These are phyloP conservation scores for Clonostachys chloroleuca DNA, from an alignment of 2,329 filamentous ascomycete species.

Conservation along the genomic window DNA sequence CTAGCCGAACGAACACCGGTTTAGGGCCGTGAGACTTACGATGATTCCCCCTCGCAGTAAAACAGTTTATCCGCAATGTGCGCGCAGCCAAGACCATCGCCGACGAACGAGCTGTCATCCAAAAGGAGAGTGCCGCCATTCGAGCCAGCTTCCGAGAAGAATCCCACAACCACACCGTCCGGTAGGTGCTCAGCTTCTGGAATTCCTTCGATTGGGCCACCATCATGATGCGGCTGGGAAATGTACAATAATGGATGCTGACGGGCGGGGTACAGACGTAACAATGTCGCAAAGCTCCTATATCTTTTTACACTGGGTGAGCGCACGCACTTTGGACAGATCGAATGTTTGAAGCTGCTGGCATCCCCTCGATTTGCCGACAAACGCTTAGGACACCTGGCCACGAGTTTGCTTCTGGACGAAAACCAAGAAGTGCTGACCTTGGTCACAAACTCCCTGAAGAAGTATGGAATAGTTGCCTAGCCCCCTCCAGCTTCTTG, in stretches of 20 bases:
- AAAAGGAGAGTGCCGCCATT: constrained; percentile 98
- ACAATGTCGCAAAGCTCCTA: constrained; percentile 97
- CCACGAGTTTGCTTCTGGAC: constrained; percentile 91
- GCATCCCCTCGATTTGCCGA: constrained; percentile 97
- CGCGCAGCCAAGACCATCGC: constrained; percentile 98
- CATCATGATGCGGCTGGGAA: neutral
- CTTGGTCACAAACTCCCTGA: constrained; percentile 93
- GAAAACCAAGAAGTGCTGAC: constrained; percentile 99
- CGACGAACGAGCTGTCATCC: constrained; percentile 95
- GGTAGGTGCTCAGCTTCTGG: constrained; percentile 50
- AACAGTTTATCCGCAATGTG: constrained; percentile 99
- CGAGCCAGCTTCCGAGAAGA: constrained; percentile 97
- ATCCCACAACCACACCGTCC: constrained; percentile 83
- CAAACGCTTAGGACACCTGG: constrained; percentile 92
- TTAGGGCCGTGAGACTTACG: neutral
- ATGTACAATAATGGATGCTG: neutral
- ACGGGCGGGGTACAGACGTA: constrained; percentile 58
- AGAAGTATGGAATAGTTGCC: constrained; percentile 63
- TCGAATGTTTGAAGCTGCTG: constrained; percentile 96
- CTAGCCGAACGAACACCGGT: neutral
- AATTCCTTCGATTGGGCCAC: neutral
- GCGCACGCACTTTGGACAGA: constrained; percentile 97
- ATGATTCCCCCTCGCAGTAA: constrained; percentile 55
- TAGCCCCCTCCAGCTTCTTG: neutral
- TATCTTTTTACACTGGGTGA: constrained; percentile 98